Evolutionary conservation across 257 asterid genomes (phyloP).

Genomic region (Lycium barbarum): DNA sequence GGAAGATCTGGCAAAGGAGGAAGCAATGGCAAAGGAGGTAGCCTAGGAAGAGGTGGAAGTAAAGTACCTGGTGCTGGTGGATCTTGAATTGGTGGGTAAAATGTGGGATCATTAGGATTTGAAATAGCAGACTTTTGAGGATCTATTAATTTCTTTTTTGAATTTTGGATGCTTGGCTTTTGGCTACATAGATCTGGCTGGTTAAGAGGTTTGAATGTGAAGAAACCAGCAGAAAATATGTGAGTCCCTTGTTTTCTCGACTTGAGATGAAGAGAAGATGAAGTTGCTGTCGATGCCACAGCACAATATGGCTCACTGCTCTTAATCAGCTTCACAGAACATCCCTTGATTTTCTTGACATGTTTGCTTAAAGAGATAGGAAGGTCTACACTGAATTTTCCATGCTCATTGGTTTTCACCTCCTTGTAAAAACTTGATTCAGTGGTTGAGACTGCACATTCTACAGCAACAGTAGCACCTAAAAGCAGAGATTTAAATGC

Average conservation of each 20-base stretch:
- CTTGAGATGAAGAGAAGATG: conserved; percentile 58
- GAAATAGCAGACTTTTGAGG: conserved; percentile 36
- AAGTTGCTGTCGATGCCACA: conserved; percentile 65
- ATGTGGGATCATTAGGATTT: conserved; percentile 46
- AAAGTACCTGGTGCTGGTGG: conserved; percentile 39
- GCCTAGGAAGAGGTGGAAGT: conserved; percentile 49
- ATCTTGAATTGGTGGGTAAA: conserved; percentile 39
- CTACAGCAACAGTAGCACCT: conserved; percentile 87
- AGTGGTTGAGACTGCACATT: conserved; percentile 53
- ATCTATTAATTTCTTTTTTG: conserved; percentile 20
- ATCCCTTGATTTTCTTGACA: conserved; percentile 61
- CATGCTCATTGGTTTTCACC: conserved; percentile 68
- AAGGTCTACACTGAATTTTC: conserved; percentile 71
- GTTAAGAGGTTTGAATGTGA: conserved; percentile 77
- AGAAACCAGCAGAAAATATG: conserved; percentile 81
- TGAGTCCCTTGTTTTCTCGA: conserved; percentile 64
- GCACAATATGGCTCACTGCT: conserved; percentile 76
- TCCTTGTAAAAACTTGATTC: conserved; percentile 46
- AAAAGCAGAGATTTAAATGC: neutral
- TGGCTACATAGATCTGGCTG: conserved; percentile 69
- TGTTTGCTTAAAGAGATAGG: conserved; percentile 73
- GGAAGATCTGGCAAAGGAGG: conserved; percentile 71
- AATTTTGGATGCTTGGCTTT: conserved; percentile 45
- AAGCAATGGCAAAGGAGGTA: conserved; percentile 60
- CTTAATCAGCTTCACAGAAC: conserved; percentile 70